phyloP scores from a whole-genome alignment of 2,329 filamentous ascomycete species.

The Alternaria infectoria region DNA sequence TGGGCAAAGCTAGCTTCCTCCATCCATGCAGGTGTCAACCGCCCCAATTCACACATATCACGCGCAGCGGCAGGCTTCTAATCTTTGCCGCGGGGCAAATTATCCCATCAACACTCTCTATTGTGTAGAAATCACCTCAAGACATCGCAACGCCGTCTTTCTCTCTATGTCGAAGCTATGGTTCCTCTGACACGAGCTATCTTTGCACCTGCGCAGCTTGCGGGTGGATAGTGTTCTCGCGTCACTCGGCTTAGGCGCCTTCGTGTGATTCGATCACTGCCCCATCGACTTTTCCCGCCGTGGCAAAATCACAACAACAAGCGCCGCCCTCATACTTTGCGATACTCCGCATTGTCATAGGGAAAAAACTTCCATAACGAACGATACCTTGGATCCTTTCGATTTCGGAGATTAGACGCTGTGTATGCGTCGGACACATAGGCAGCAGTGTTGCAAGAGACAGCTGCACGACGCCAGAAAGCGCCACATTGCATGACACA shows the following conservation, averaged over 20 bases:
- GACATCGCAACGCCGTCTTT: neutral
- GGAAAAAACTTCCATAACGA: neutral
- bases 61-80: neutral
- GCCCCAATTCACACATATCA: neutral
- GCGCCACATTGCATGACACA: neutral
- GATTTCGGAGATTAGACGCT: neutral
- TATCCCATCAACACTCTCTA: neutral
- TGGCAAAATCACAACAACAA: conserved; percentile 13
- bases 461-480: neutral
- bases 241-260: conserved; percentile 12
- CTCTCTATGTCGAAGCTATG: neutral
- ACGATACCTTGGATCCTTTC: neutral
- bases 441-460: neutral
- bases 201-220: conserved; percentile 6
- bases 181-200: conserved; percentile 5
- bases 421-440: neutral
- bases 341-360: neutral
- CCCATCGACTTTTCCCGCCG: conserved; percentile 2
- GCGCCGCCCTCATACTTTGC: conserved; percentile 1
- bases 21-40: conserved; percentile 6
- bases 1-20: conserved; percentile 10
- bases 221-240: conserved; percentile 9
- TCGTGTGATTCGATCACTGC: conserved; percentile 11
- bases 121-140: neutral
- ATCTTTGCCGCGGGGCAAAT: neutral